phyloP scores from a whole-genome alignment of 2,329 filamentous ascomycete species.

The Penicillium sp. region DNA sequence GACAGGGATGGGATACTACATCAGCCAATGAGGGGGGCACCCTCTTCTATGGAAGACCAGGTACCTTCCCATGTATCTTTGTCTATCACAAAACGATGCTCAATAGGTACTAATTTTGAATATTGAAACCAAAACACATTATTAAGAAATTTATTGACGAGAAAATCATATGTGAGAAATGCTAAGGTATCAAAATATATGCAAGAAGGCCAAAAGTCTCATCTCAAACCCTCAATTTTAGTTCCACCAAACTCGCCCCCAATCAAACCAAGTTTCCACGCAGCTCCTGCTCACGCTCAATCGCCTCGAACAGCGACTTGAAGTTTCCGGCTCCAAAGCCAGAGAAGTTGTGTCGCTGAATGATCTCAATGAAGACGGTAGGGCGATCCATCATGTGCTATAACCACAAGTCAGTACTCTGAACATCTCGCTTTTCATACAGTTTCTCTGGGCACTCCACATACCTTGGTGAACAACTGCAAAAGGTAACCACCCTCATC shows the following conservation, averaged over 20 bases:
- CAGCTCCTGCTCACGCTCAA: slow-evolving; percentile 88
- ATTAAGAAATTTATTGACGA: background rate
- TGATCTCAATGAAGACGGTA: slow-evolving; percentile 96
- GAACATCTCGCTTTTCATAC: background rate
- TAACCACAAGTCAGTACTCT: slow-evolving; percentile 14
- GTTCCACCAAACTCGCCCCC: background rate
- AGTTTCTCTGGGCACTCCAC: background rate
- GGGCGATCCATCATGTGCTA: slow-evolving; percentile 88
- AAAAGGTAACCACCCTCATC: slow-evolving; percentile 87
- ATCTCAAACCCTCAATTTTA: slow-evolving; percentile 2
- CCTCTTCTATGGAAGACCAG: background rate
- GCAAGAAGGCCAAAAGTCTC: background rate
- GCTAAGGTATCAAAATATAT: slow-evolving; percentile 8
- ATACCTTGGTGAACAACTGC: slow-evolving; percentile 73
- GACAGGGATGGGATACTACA: background rate
- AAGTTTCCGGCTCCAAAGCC: slow-evolving; percentile 97
- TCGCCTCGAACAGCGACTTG: slow-evolving; percentile 92
- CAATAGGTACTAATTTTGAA: background rate
- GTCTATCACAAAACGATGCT: background rate
- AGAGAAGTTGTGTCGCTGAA: slow-evolving; percentile 86
- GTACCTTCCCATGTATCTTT: background rate
- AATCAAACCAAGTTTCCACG: slow-evolving; percentile 72
- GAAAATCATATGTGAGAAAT: background rate
- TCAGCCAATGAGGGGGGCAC: background rate
- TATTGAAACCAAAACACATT: background rate